Conservation (phyloP, 1,139 yeast species). For the Suhomyces guaymorum region DNA sequence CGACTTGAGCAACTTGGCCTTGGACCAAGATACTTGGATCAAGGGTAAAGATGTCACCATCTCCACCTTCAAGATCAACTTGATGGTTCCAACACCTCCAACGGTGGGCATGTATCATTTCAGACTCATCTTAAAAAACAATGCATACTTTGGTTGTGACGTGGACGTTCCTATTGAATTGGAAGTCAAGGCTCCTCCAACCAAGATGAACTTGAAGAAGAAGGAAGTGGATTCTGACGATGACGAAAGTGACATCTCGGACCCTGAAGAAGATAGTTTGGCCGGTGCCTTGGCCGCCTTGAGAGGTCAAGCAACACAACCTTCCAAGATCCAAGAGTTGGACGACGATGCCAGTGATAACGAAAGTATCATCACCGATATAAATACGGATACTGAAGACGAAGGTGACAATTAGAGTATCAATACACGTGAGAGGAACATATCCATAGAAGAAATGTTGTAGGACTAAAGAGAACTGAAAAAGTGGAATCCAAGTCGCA, state of each 20-base stretch:
- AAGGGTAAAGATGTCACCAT: constrained; percentile 54
- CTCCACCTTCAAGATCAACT: constrained; percentile 72
- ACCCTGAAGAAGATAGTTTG: constrained; percentile 63
- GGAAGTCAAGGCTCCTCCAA: constrained; percentile 57
- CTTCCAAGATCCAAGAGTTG: constrained; percentile 27
- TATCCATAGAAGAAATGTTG: too few relatives aligned
- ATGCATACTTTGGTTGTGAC: constrained; percentile 72
- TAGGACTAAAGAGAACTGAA: too few relatives aligned
- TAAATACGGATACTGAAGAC: constrained; percentile 55
- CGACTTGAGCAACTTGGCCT: constrained; percentile 55
- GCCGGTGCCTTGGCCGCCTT: constrained; percentile 67
- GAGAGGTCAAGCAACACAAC: constrained; percentile 51
- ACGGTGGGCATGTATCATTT: constrained; percentile 62
- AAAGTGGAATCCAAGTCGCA: too few relatives aligned
- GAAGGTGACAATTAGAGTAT: constrained; percentile 36
- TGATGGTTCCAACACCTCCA: constrained; percentile 72
- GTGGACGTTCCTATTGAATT: constrained; percentile 65
- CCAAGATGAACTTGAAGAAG: constrained; percentile 16
- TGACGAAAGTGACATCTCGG: constrained; percentile 58
- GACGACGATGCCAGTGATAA: constrained; percentile 38
- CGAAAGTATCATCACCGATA: constrained; percentile 48
- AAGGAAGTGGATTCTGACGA: constrained; percentile 36
- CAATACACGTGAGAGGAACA: neutral
- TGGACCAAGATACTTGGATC: constrained; percentile 50
- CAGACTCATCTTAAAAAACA: constrained; percentile 62